Evolutionary conservation across 306 rosid species (phyloP).

Genomic region (Rosa persica): DNA sequence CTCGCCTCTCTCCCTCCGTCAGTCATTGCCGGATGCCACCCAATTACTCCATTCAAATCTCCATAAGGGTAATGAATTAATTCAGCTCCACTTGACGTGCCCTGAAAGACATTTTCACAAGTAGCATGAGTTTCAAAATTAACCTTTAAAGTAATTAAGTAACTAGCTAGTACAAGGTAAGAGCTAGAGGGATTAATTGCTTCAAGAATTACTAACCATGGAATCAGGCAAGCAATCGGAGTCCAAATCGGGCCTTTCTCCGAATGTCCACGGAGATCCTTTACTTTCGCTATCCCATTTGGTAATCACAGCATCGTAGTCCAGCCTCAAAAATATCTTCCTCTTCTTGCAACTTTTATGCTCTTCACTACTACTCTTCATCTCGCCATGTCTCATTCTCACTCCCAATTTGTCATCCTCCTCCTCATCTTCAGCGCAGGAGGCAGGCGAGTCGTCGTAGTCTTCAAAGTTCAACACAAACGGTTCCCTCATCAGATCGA

Average conservation of each 20-base stretch:
- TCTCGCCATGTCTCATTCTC: background rate
- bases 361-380: background rate
- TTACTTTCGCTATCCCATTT: conserved; percentile 70
- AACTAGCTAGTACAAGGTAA: background rate
- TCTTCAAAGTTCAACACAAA: conserved; percentile 61
- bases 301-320: conserved; percentile 70
- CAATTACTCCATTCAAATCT: conserved; percentile 38
- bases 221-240: conserved; percentile 48
- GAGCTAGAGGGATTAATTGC: background rate
- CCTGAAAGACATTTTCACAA: conserved; percentile 35
- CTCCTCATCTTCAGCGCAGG: conserved; percentile 43
- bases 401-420: conserved; percentile 17
- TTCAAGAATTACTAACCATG: conserved; percentile 46
- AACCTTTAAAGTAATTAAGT: background rate
- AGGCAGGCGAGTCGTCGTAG: conserved; percentile 38
- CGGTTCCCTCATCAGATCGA: conserved; percentile 55
- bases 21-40: conserved; percentile 35
- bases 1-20: conserved; percentile 87
- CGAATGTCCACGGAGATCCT: conserved; percentile 74
- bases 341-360: conserved; percentile 26
- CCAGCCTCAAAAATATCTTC: conserved; percentile 60
- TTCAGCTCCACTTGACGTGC: conserved; percentile 25
- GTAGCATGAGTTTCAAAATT: background rate
- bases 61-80: conserved; percentile 33
- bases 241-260: conserved; percentile 59